Evolutionary conservation across 257 asterid species (phyloP).

Genomic region (Petrea volubilis): DNA sequence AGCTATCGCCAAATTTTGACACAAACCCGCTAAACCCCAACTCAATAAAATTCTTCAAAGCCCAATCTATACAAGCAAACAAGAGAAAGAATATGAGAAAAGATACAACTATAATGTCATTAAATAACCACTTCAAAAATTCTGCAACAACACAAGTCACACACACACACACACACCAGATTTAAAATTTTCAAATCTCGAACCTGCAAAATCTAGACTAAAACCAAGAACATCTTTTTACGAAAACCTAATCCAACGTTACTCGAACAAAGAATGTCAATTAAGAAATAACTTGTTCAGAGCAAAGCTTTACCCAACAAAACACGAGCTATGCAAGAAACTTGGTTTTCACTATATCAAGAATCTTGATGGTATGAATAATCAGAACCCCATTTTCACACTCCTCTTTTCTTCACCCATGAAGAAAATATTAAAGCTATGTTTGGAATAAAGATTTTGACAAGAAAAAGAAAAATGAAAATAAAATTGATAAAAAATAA

Average conservation of each 20-base stretch:
- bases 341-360: not conserved
- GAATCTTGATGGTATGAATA: constrained; percentile 6
- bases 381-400: not conserved
- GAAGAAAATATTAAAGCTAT: not conserved
- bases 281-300: not conserved
- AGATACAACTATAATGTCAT: not conserved
- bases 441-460: too few species aligned
- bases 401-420: not conserved
- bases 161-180: not conserved
- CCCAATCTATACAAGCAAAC: not conserved
- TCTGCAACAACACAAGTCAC: too few species aligned
- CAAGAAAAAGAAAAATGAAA: not conserved
- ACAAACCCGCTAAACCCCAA: not conserved
- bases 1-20: not conserved
- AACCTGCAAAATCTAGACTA: constrained; percentile 7
- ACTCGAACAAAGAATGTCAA: not conserved
- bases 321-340: constrained; percentile 6
- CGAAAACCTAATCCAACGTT: constrained; percentile 24
- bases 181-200: not conserved
- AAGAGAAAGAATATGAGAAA: not conserved
- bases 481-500: too few species aligned
- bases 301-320: not conserved
- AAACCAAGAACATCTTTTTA: not conserved
- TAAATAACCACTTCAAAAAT: too few species aligned
- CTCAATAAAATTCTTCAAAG: constrained; percentile 5